Evolutionary conservation across 129 eudicot species (phyloP), one percentile per base, ranked within the genome.

Genomic region (Artemisia argyi): DNA sequence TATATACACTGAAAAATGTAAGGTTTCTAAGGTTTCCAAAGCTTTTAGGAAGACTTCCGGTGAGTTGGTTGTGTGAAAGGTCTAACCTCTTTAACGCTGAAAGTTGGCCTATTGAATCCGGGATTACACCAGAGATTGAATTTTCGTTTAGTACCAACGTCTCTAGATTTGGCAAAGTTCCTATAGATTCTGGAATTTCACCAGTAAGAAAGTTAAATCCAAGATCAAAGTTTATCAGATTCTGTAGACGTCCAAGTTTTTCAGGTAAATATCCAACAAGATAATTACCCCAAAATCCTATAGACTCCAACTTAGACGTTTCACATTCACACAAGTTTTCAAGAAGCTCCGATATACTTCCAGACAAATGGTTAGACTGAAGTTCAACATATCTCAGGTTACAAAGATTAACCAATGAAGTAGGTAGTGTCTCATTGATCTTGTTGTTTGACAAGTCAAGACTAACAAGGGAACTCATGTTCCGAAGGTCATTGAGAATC

Each of bases 21-120:
- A 84, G 68, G 2, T 67, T 71, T 7, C 3, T 0, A 54, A 85
- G 84, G 30, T 72, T 49, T 7, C 86, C 89, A 4, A 81, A 11
- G 63, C 84, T 71, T 30, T 59, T 44, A 19, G 88, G 85, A 9
- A 84, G 50, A 51, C 73, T 84, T 58, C 85, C 83, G 19, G 51
- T 77, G 22, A 80, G 11, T 4, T 57, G 17, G 75, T 81, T 84
- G 57, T 24, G 30, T 14, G 68, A 66, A 28, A 76, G 56, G 8
- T 60, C 73, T 16, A 84, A 63, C 26, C 12, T 4, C 44, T 63
- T 14, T 14, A 84, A 70, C 2, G 85, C 77, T 7, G 61, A 5
- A 16, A 77, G 42, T 32, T 30, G 68, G 48, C 88, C 84, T 0
- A 80, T 13, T 61, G 85, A 57, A 42, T 70, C 59, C 4, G 85